Conservation (phyloP, 345 rosid species). For the Murraya koenigii region DNA sequence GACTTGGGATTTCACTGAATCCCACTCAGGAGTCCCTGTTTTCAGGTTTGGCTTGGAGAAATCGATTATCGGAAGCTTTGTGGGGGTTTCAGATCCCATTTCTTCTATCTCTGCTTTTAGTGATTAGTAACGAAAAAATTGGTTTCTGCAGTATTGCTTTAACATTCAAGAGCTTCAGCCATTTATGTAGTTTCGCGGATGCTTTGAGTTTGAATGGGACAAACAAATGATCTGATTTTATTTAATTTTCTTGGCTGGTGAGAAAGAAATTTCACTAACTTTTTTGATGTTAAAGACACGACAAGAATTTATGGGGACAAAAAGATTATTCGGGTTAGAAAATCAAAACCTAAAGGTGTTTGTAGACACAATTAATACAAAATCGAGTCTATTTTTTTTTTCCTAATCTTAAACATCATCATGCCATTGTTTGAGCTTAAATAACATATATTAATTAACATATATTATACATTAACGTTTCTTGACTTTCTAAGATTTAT, state of each 20-base stretch:
- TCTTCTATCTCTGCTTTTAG: background rate
- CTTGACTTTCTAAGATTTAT: background rate
- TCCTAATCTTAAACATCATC: background rate
- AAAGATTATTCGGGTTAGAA: background rate
- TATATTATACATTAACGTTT: background rate
- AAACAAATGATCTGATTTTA: background rate
- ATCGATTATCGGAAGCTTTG: conserved; percentile 39
- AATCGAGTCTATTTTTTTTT: background rate
- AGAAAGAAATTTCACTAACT: background rate
- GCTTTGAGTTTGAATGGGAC: background rate
- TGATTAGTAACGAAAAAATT: background rate
- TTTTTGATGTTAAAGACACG: background rate
- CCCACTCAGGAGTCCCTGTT: conserved; percentile 47
- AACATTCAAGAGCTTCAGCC: background rate
- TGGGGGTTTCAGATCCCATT: conserved; percentile 41
- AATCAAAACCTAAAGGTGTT: background rate
- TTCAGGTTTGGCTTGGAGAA: conserved; percentile 37
- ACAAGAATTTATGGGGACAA: background rate
- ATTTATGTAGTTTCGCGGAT: background rate
- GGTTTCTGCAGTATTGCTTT: background rate
- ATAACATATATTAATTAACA: too few relatives aligned
- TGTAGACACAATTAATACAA: background rate
- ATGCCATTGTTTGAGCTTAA: background rate
- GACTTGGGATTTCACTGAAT: conserved; percentile 32
- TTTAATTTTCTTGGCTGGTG: background rate